phyloP scores from a whole-genome alignment of 768 basidiomycete species.

The Leucogyrophana mollusca region DNA sequence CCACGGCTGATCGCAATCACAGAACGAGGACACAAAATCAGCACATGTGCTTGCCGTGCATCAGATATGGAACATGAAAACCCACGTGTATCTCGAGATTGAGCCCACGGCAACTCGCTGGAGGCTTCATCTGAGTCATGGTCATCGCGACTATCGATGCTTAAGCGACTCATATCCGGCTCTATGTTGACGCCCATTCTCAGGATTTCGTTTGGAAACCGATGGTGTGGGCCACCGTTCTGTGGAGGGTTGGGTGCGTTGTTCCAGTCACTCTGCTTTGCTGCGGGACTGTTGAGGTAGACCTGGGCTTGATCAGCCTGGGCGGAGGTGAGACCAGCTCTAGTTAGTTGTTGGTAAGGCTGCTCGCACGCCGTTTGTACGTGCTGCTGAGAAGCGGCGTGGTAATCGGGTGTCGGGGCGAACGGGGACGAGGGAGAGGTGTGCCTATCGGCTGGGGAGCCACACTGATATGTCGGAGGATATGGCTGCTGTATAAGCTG shows the following conservation, averaged over 20 bases:
- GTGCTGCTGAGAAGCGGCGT: slow-evolving; percentile 11
- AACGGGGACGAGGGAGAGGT: slow-evolving; percentile 44
- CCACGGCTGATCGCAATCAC: slow-evolving; percentile 14
- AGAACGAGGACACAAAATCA: slow-evolving; percentile 18
- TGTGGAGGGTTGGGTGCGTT: slow-evolving; percentile 18
- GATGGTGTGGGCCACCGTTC: slow-evolving; percentile 25
- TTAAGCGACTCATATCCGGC: slow-evolving; percentile 55
- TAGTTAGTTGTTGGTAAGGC: slow-evolving; percentile 21
- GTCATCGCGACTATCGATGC: slow-evolving; percentile 48
- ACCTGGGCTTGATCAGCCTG: slow-evolving; percentile 83
- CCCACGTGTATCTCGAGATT: slow-evolving; percentile 42
- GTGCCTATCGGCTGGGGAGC: slow-evolving; percentile 40
- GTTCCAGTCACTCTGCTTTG: slow-evolving; percentile 18
- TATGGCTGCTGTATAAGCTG: slow-evolving; percentile 31
- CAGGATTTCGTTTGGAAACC: slow-evolving; percentile 31
- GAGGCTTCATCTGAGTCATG: slow-evolving; percentile 46
- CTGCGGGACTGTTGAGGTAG: slow-evolving; percentile 45
- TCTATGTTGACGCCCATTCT: slow-evolving; percentile 45
- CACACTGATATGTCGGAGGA: slow-evolving; percentile 36
- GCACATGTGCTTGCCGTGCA: slow-evolving; percentile 23
- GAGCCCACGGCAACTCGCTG: slow-evolving; percentile 61
- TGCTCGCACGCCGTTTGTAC: slow-evolving; percentile 9
- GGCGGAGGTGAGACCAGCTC: slow-evolving; percentile 65
- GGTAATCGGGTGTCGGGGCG: slow-evolving; percentile 25
- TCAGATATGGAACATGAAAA: slow-evolving; percentile 28